Conservation (phyloP, 2,329 filamentous ascomycete genomes). For the Kalmusia sp. region DNA sequence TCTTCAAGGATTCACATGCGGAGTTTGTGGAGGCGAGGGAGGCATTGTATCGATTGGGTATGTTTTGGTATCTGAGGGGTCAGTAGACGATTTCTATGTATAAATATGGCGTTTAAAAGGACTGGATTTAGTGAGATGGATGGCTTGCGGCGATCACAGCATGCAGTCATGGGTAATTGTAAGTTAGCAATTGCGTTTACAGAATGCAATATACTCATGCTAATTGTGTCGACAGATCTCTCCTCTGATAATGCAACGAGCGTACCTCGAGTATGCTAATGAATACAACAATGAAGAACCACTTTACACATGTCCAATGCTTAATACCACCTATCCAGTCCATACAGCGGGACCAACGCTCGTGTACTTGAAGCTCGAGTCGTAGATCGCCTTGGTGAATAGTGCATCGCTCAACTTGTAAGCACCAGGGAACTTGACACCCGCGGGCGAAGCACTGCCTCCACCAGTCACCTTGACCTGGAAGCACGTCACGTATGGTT, state of each 20-base stretch:
- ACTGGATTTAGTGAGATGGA: neutral
- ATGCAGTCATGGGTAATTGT: neutral
- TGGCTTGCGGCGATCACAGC: neutral
- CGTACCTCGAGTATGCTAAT: constrained; percentile 3
- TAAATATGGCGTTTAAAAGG: neutral
- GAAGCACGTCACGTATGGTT: constrained; percentile 47
- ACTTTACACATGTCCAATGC: neutral
- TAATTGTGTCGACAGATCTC: constrained; percentile 4
- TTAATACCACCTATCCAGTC: constrained; percentile 37
- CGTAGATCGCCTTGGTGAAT: constrained; percentile 45
- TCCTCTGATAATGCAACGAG: constrained; percentile 4
- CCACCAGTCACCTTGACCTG: constrained; percentile 47
- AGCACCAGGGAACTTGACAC: constrained; percentile 43
- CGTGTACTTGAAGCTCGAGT: constrained; percentile 41
- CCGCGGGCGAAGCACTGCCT: constrained; percentile 39
- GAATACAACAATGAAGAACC: neutral
- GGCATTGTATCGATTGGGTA: constrained; percentile 4
- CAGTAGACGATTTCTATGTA: neutral
- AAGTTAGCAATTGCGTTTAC: neutral
- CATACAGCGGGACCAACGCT: constrained; percentile 44
- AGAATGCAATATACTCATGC: constrained; percentile 1
- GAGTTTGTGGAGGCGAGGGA: constrained; percentile 3
- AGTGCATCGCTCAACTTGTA: constrained; percentile 43
- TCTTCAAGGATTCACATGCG: neutral
- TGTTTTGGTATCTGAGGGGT: constrained; percentile 8